Evolutionary conservation across 768 basidiomycete species (phyloP).

Genomic region (Termitomyces sp.): DNA sequence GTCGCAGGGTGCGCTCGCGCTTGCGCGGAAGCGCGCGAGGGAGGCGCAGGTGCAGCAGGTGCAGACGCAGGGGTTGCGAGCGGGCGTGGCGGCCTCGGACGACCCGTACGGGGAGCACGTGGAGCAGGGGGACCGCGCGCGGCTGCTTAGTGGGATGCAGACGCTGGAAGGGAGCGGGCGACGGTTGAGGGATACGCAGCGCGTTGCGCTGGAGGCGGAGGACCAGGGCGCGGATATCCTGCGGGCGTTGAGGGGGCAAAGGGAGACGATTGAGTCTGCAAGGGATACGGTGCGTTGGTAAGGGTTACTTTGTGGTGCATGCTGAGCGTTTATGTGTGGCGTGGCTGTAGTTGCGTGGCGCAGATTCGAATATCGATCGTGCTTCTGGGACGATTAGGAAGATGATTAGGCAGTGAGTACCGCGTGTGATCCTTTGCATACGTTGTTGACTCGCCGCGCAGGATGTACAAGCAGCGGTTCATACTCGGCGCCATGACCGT

Average conservation of each 20-base stretch:
- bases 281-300: conserved; percentile 62
- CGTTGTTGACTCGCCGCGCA: conserved; percentile 22
- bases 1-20: conserved; percentile 65
- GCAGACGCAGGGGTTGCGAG: conserved; percentile 53
- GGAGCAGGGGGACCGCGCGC: conserved; percentile 29
- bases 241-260: conserved; percentile 69
- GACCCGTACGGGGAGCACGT: conserved; percentile 68
- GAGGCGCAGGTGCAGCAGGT: conserved; percentile 48
- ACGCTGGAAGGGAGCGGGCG: conserved; percentile 70
- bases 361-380: conserved; percentile 80
- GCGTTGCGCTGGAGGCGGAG: conserved; percentile 91
- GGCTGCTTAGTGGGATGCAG: conserved; percentile 69
- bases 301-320: neutral
- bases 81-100: conserved; percentile 39
- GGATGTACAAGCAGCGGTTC: conserved; percentile 89
- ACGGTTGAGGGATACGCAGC: conserved; percentile 71
- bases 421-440: too few species aligned
- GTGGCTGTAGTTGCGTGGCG: conserved; percentile 56
- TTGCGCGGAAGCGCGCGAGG: conserved; percentile 74
- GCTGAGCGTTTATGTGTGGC: too few species aligned
- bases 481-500: conserved; percentile 72
- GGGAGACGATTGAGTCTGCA: conserved; percentile 89
- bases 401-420: conserved; percentile 83
- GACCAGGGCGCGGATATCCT: conserved; percentile 87
- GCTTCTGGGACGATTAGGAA: conserved; percentile 88